A percentile compares a stretch with the other conserved stretches of the same genome.
These are phyloP conservation scores for Talaromyces stipitatus DNA, from an alignment of 495 filamentous ascomycete genomes.

Conservation along the genomic window DNA sequence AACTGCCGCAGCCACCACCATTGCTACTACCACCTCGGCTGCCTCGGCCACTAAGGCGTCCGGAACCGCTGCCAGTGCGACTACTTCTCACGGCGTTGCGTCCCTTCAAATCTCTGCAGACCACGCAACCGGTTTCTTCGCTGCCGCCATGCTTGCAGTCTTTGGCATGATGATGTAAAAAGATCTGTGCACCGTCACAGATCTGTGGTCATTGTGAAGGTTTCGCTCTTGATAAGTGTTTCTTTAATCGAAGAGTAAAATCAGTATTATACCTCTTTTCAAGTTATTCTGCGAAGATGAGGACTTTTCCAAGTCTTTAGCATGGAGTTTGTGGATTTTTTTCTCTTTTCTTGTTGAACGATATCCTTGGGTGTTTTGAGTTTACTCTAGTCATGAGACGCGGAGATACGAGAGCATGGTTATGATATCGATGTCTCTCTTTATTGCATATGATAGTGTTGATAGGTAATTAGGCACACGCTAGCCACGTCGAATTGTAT, in stretches of 20 bases:
- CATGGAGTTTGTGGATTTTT: slow-evolving; percentile 6
- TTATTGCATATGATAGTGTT: slow-evolving; percentile 6
- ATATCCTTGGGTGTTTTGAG: slow-evolving; percentile 6
- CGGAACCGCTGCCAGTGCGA: slow-evolving; percentile 16
- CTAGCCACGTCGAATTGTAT: background rate
- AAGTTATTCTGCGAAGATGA: background rate
- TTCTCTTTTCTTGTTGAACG: slow-evolving; percentile 1
- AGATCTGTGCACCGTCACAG: background rate
- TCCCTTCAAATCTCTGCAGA: slow-evolving; percentile 31
- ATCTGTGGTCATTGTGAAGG: background rate
- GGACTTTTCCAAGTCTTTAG: background rate
- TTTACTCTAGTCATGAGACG: slow-evolving; percentile 1
- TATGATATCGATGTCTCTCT: slow-evolving; percentile 7
- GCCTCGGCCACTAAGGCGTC: slow-evolving; percentile 14
- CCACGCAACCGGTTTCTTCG: slow-evolving; percentile 43
- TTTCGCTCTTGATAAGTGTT: background rate
- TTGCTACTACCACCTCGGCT: slow-evolving; percentile 11
- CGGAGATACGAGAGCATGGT: slow-evolving; percentile 6
- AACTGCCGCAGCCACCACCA: slow-evolving; percentile 11
- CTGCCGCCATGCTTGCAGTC: slow-evolving; percentile 36
- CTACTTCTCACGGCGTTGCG: slow-evolving; percentile 26
- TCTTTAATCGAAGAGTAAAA: background rate
- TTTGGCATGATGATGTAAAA: slow-evolving; percentile 43
- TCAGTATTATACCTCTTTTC: slow-evolving; percentile 2
- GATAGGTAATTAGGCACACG: background rate